Conservation (phyloP, 164 flowering plant genomes). For the Vitis amurensis region DNA sequence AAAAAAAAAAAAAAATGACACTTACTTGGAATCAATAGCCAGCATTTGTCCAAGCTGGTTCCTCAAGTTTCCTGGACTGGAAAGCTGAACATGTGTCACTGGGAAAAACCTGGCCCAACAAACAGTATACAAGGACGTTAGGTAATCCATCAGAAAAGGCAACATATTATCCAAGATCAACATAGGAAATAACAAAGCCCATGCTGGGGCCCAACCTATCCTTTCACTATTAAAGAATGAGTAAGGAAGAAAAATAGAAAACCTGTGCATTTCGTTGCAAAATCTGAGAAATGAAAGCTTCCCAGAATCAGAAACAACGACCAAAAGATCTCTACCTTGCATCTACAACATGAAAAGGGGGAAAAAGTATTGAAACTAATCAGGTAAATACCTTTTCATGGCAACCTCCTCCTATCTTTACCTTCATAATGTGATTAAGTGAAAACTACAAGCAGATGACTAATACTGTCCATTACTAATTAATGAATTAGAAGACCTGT, state of each 20-base stretch:
- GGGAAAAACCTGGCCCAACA: constrained; percentile 71
- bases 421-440: too few species aligned
- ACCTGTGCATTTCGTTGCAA: constrained; percentile 97
- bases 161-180: neutral
- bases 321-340: constrained; percentile 69
- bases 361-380: neutral
- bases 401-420: neutral
- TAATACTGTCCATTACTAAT: neutral
- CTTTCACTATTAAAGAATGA: neutral
- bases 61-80: constrained; percentile 82
- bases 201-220: neutral
- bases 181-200: too few species aligned
- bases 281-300: constrained; percentile 84
- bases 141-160: neutral
- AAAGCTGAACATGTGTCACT: constrained; percentile 69
- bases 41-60: constrained; percentile 85
- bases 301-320: constrained; percentile 91
- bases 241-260: constrained; percentile 8
- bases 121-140: neutral
- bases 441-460: too few species aligned
- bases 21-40: constrained; percentile 76
- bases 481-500: constrained; percentile 42
- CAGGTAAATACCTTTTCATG: neutral
- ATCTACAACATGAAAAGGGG: constrained; percentile 36
- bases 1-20: constrained; percentile 7